Base-by-base conservation (phyloP, 768 basidiomycete genomes). In the Gloeopeniophorella convolvens region DNA sequence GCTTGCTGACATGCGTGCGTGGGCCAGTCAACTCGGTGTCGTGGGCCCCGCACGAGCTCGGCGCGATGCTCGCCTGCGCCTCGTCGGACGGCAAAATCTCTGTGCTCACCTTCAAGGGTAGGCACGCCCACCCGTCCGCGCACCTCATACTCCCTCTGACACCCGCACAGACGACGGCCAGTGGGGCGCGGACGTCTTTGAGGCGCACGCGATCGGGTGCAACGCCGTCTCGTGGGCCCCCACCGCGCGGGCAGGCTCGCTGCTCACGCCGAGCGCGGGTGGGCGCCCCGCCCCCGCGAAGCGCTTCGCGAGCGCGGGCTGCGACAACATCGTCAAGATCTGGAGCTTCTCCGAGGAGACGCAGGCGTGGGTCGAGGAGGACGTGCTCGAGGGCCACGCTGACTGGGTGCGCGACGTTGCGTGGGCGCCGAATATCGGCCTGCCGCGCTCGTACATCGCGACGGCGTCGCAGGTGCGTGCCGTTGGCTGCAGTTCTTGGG, bases 381-480 rank as follows among this genome's bases (percentile, higher is more conserved):
- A 95, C 60, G 80, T 76, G 0, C 78, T 99, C 20, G 88, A 90
- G 42, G 93, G 91, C 0, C 95, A 99, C 66, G 79, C 85, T 0
- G 95, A 99, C 66, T 99, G 95, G 95, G 94, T 99, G 18, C 77
- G 95, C 40, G 95, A 98, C 64, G 94, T 97, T n/a, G 90, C 95
- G 0, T 98, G 94, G 93, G 94, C 94, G 1, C 95, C 96, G 0
- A 96, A 91, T 59, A 94, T 97, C 55, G 96, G 96, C 0, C 75
- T 98, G 13, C 91, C 95, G 0, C 78, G 92, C 55, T 87, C 84
- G 63, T 97, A 97, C 68, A 90, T 99, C 55, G 96, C 96, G 5
- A 94, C 93, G 2, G 92, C 92, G 0, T 93, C 90, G 0, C 94
- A 97, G 71, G 81, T 82, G 44, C 41, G 74, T 61, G 3, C 15